A percentile compares a stretch with the other conserved stretches of the same genome.
These are phyloP conservation scores for Arabidopsis hybrid DNA, from an alignment of 441 rosid genomes.

Conservation along the genomic window DNA sequence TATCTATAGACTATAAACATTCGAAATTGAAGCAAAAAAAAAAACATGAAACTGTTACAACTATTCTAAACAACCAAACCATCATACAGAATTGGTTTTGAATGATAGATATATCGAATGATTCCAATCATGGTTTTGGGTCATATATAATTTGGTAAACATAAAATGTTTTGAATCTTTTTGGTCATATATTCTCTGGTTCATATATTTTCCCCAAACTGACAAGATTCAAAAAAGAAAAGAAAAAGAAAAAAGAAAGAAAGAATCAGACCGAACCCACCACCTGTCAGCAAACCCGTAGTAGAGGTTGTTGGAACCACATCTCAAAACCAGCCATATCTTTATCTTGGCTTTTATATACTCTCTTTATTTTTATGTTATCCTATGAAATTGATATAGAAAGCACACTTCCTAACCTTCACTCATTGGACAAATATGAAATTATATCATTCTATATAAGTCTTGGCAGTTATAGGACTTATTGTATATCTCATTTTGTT, in stretches of 20 bases:
- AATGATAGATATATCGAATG: background rate
- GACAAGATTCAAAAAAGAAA: background rate
- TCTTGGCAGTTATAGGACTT: slow-evolving; percentile 23
- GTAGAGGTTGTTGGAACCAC: slow-evolving; percentile 28
- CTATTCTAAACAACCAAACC: background rate
- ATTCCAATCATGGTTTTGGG: background rate
- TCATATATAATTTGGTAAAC: background rate
- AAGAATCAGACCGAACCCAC: slow-evolving; percentile 8
- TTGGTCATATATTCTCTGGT: slow-evolving; percentile 10
- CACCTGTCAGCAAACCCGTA: slow-evolving; percentile 27
- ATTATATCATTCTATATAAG: slow-evolving; percentile 11
- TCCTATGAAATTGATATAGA: slow-evolving; percentile 21
- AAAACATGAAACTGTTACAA: no score
- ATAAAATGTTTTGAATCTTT: background rate
- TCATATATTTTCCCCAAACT: background rate
- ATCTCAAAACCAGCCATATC: slow-evolving; percentile 28
- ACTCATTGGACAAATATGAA: slow-evolving; percentile 25
- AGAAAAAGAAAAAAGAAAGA: background rate
- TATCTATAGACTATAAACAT: no score
- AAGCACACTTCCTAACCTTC: slow-evolving; percentile 25
- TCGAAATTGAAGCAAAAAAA: background rate
- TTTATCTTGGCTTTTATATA: background rate
- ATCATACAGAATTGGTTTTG: background rate
- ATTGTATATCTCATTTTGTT: background rate
- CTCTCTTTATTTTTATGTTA: slow-evolving; percentile 38